Conservation (phyloP, 192 early-diverging fungal genomes). For the Pilobolus umbonatus region DNA sequence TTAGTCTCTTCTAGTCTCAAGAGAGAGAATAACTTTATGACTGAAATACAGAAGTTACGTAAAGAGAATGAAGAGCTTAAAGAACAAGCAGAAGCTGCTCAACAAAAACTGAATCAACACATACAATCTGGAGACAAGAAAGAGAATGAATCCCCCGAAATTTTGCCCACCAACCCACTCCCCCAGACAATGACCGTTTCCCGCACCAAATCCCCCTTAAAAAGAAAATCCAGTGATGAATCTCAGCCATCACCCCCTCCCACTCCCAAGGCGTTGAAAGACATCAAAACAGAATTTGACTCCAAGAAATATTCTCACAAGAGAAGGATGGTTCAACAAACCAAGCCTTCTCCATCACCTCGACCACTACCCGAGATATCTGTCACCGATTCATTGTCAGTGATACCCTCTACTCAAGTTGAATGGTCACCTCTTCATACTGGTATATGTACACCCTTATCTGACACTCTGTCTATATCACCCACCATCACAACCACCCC, state of each 20-base stretch:
- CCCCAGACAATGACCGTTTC: neutral
- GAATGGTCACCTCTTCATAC: constrained; percentile 2
- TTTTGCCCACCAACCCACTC: neutral
- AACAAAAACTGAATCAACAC: neutral
- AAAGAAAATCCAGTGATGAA: constrained; percentile 10
- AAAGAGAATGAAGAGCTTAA: constrained; percentile 23
- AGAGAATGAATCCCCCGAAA: neutral
- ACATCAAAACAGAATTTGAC: neutral
- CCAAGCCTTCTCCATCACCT: too few relatives aligned
- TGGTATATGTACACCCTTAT: neutral
- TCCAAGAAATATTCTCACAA: neutral
- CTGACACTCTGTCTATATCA: neutral
- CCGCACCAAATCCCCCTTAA: neutral
- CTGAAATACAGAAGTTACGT: constrained; percentile 20
- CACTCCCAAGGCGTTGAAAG: constrained; percentile 4
- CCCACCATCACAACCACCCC: too few relatives aligned
- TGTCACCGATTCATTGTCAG: too few relatives aligned
- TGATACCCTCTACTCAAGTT: neutral
- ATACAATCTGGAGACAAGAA: neutral
- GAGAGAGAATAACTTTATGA: constrained; percentile 16
- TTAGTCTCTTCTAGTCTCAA: constrained; percentile 16
- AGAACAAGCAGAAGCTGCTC: constrained; percentile 18
- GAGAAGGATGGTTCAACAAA: constrained; percentile 4
- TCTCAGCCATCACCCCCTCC: constrained; percentile 16
- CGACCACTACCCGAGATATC: too few relatives aligned